These are phyloP conservation scores for Dothideomycetidae sp. DNA, from an alignment of 2,329 filamentous ascomycete genomes.

Conservation along the genomic window DNA sequence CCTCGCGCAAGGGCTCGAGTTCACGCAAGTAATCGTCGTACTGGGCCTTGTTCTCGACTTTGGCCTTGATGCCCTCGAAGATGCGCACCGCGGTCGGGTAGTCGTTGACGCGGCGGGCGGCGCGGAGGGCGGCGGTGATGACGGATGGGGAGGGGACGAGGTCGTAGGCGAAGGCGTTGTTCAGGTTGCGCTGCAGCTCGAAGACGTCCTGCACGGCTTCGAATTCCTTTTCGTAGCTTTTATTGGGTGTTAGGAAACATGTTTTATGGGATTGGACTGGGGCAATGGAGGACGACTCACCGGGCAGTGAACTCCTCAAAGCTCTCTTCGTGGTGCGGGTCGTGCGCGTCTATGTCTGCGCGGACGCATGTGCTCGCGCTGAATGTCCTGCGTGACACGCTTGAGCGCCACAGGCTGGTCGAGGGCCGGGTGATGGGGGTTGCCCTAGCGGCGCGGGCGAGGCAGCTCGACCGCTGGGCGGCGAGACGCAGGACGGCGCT, in stretches of 20 bases:
- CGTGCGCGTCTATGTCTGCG: slow-evolving; percentile 24
- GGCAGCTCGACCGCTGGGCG: slow-evolving; percentile 4
- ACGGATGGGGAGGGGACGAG: slow-evolving; percentile 90
- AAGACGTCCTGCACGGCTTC: slow-evolving; percentile 96
- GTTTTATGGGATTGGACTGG: background rate
- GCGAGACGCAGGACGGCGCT: slow-evolving; percentile 7
- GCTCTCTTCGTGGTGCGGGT: slow-evolving; percentile 77
- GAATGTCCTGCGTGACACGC: slow-evolving; percentile 24
- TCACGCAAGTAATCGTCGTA: slow-evolving; percentile 93
- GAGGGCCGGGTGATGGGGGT: slow-evolving; percentile 2
- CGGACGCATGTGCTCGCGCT: slow-evolving; percentile 32
- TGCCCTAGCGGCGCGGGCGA: slow-evolving; percentile 1
- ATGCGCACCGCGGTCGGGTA: slow-evolving; percentile 95
- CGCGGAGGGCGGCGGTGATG: slow-evolving; percentile 78
- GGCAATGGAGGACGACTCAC: slow-evolving; percentile 41
- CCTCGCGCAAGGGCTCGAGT: slow-evolving; percentile 83
- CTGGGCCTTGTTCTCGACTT: slow-evolving; percentile 96
- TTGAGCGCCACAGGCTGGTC: slow-evolving; percentile 9
- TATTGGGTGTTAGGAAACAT: no score
- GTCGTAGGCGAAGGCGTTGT: slow-evolving; percentile 99
- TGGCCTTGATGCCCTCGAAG: slow-evolving; percentile 98
- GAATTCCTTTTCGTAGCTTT: slow-evolving; percentile 98
- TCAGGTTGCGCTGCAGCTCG: slow-evolving; percentile 93
- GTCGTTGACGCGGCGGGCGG: slow-evolving; percentile 93
- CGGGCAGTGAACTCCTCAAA: slow-evolving; percentile 98